Evolutionary conservation across 2,329 filamentous ascomycete species (phyloP).

Genomic region (Sclerotinia glacialis): DNA sequence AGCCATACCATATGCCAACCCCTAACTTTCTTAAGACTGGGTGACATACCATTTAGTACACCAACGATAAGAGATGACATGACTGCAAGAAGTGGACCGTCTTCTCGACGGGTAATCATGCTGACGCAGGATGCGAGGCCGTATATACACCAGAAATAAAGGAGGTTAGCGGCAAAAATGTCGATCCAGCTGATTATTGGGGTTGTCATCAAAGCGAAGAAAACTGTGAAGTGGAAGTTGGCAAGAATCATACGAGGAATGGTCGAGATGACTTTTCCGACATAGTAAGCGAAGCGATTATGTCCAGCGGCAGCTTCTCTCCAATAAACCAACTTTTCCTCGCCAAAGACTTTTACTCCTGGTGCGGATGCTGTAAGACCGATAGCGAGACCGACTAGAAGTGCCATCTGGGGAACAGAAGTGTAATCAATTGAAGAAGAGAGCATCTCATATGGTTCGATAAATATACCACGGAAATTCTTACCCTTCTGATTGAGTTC

Average conservation of each 20-base stretch:
- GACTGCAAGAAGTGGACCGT: conserved; percentile 55
- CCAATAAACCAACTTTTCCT: conserved; percentile 48
- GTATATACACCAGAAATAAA: conserved; percentile 47
- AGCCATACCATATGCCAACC: conserved; percentile 51
- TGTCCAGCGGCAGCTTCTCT: conserved; percentile 57
- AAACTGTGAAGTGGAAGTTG: conserved; percentile 54
- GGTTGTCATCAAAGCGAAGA: conserved; percentile 14
- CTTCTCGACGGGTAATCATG: conserved; percentile 54
- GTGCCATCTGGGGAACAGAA: conserved; percentile 51
- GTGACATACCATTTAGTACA: conserved; percentile 53
- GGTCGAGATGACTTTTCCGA: conserved; percentile 53
- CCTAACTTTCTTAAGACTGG: conserved; percentile 47
- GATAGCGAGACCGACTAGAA: conserved; percentile 53
- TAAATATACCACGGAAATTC: conserved; percentile 53
- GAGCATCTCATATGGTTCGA: conserved; percentile 49
- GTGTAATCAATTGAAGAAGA: conserved; percentile 51
- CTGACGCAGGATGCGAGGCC: conserved; percentile 52
- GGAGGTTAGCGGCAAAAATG: conserved; percentile 53
- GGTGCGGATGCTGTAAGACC: conserved; percentile 54
- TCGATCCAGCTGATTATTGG: conserved; percentile 24
- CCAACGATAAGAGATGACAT: conserved; percentile 54
- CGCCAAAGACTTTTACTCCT: conserved; percentile 46
- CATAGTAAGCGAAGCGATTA: conserved; percentile 54
- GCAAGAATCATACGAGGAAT: conserved; percentile 44
- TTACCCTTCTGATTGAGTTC: conserved; percentile 50